A percentile compares a stretch with the other conserved stretches of the same genome.
phyloP scores from a whole-genome alignment of 495 filamentous ascomycete species.

The Thermochaetoides thermophila region DNA sequence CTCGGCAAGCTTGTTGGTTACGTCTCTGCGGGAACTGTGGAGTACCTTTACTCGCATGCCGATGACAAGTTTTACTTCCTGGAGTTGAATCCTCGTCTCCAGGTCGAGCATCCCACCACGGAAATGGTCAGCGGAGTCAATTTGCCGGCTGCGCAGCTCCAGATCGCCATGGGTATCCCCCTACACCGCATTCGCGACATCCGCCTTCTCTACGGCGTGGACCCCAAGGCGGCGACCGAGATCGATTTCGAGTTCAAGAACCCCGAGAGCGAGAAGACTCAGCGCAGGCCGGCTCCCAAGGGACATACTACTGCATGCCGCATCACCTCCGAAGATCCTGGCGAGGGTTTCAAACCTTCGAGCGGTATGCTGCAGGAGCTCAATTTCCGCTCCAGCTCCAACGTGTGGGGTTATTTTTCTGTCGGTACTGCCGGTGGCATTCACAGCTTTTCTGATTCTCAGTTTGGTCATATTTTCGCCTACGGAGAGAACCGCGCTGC shows the following conservation, averaged over 20 bases:
- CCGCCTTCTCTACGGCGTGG: conserved; percentile 86
- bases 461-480: conserved; percentile 99
- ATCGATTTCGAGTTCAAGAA: conserved; percentile 96
- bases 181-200: conserved; percentile 94
- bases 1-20: conserved; percentile 91
- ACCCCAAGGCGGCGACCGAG: conserved; percentile 67
- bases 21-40: conserved; percentile 95
- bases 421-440: conserved; percentile 93
- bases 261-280: conserved; percentile 66
- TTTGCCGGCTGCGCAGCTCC: conserved; percentile 89
- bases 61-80: conserved; percentile 99
- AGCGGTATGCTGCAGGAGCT: conserved; percentile 98
- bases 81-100: conserved; percentile 92
- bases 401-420: conserved; percentile 99
- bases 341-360: conserved; percentile 98
- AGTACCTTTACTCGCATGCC: conserved; percentile 96
- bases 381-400: conserved; percentile 96
- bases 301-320: conserved; percentile 96
- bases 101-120: conserved; percentile 98
- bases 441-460: conserved; percentile 96
- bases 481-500: conserved; percentile 94
- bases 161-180: conserved; percentile 97
- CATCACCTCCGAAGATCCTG: conserved; percentile 98
- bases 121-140: conserved; percentile 99
- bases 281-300: conserved; percentile 81